Base-by-base conservation (phyloP, 331 rosid genomes). In the Rhamnella rubrinervis region DNA sequence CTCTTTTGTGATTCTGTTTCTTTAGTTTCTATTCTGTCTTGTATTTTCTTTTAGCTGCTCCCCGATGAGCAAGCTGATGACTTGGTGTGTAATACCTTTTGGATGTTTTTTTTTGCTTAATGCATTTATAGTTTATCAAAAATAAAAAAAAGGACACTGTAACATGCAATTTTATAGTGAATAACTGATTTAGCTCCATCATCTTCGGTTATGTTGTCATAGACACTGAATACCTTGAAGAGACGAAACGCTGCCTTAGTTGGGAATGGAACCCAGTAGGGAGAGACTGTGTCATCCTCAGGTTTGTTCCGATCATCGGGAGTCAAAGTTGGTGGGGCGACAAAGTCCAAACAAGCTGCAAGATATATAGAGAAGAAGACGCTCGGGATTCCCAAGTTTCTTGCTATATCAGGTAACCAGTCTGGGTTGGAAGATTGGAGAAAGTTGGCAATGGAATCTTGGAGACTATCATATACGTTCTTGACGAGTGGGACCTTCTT, bases 221-320 rank as follows among this genome's bases (percentile, higher is more conserved):
- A 28, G 1, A 77, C 0, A 1, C 47, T 12, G 4, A 21, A 41
- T 3, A 70, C 17, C 44, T 82, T 74, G 21, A n/a, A 77, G 11
- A 8, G 35, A 23, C 62, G 65, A 7, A 18, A 67, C 0, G 73
- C 69, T 20, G 74, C 38, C 0, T 65, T 72, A 9, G 82, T 71
- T 11, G 80, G 76, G 4, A 80, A 80, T 5, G 81, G 72, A 6
- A 80, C 21, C 87, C 85, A 80, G 2, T 28, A n/a, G 0, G 87
- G 77, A 1, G 75, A 46, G 52, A 39, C 67, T 0, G 76, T 62
- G 26, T 20, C 77, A 1, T 75, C 62, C 1, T 85, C 82, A 0
- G 51, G 78, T 1, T 1, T 39, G 19, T 18, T 67, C 7, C 71
- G 79, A 17, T 21, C n/a, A 14, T 63, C 65, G 17, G 44, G 3